Percentiles rank a stretch among this genome's conserved stretches.
phyloP scores from a whole-genome alignment of 345 rosid genomes.

The Syzygium oleosum region DNA sequence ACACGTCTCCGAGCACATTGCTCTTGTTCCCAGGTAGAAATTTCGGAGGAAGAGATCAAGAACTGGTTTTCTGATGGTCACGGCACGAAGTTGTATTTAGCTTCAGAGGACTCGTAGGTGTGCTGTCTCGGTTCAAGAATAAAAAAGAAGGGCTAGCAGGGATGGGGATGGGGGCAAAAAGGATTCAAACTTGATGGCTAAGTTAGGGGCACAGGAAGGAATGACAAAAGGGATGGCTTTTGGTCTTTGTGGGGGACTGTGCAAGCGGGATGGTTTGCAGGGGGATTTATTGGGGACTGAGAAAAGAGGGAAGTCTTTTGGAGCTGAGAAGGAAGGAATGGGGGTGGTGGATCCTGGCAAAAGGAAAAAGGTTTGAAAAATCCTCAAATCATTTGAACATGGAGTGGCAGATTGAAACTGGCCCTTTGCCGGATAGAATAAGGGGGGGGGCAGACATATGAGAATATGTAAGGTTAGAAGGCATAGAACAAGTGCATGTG shows the following conservation, averaged over 20 bases:
- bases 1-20: slow-evolving; percentile 34
- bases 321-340: neutral
- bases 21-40: neutral
- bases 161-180: neutral
- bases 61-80: neutral
- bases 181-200: neutral
- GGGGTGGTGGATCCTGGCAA: neutral
- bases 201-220: neutral
- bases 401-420: neutral
- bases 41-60: neutral
- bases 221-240: neutral
- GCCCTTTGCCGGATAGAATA: neutral
- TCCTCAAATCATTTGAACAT: neutral
- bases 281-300: neutral
- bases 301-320: neutral
- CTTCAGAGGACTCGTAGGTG: neutral
- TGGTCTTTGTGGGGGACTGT: neutral
- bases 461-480: neutral
- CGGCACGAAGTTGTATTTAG: neutral
- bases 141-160: neutral
- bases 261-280: neutral
- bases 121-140: neutral
- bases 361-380: neutral
- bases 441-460: neutral
- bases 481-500: neutral